phyloP scores from a whole-genome alignment of 441 rosid species.

The Populus tomentosa region DNA sequence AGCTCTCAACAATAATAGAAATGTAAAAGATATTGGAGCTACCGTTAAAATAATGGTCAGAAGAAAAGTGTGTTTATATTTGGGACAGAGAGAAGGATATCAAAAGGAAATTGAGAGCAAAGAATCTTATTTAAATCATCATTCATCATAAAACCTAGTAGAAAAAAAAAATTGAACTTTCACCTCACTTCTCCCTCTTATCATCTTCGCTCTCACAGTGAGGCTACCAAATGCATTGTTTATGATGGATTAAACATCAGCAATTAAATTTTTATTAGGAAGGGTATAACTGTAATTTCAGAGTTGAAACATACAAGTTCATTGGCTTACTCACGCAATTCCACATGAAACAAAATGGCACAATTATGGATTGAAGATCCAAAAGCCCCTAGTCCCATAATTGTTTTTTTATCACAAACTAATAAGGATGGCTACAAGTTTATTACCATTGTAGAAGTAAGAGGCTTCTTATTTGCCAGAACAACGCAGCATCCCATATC shows the following conservation, averaged over 20 bases:
- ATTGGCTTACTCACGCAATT: neutral
- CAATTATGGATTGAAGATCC: neutral
- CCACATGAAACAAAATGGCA: neutral
- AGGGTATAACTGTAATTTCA: neutral
- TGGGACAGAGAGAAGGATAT: too few species aligned
- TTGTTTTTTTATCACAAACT: neutral
- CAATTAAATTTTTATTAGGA: neutral
- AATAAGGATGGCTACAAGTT: slow-evolving; percentile 11
- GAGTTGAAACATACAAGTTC: neutral
- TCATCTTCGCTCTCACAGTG: neutral
- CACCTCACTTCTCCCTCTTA: neutral
- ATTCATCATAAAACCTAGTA: too few species aligned
- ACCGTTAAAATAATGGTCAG: too few species aligned
- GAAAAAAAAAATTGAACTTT: neutral
- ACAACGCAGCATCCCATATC: slow-evolving; percentile 70
- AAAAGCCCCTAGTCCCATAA: neutral
- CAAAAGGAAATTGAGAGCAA: too few species aligned
- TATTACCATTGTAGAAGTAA: slow-evolving; percentile 72
- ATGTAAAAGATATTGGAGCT: neutral
- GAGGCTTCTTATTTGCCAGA: slow-evolving; percentile 94
- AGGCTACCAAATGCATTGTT: neutral
- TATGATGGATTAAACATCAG: neutral
- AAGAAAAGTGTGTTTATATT: neutral
- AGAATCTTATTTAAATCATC: too few species aligned
- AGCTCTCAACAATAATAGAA: neutral